Evolutionary conservation across 106 monocot genomes (phyloP).

Genomic region (Acanthochlamys bracteata): DNA sequence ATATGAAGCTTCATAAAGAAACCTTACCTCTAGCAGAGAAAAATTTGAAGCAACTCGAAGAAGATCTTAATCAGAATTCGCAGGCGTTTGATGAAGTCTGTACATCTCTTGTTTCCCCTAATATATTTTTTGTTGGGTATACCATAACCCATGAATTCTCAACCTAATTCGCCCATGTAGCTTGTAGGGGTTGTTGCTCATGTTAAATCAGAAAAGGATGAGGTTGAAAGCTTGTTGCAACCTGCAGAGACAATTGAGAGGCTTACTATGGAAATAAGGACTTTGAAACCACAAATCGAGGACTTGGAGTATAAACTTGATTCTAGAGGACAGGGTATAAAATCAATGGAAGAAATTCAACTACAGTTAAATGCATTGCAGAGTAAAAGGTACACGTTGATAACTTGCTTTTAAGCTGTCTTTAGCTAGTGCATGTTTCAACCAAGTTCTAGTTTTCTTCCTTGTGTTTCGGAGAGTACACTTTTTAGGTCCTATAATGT

Average conservation of each 20-base stretch:
- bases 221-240: constrained; percentile 60
- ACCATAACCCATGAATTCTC: too few species aligned
- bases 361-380: constrained; percentile 49
- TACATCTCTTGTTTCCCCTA: constrained; percentile 3
- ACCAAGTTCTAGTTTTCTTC: too few species aligned
- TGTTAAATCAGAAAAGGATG: constrained; percentile 81
- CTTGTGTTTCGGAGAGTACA: too few species aligned
- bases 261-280: constrained; percentile 52
- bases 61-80: constrained; percentile 62
- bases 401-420: too few species aligned
- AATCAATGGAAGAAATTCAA: constrained; percentile 76
- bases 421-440: too few species aligned
- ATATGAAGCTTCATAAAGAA: constrained; percentile 81
- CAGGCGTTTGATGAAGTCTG: constrained; percentile 86
- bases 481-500: too few species aligned
- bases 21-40: constrained; percentile 68
- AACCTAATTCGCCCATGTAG: constrained; percentile 19
- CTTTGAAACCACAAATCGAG: constrained; percentile 53
- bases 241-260: constrained; percentile 60
- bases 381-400: constrained; percentile 30
- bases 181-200: constrained; percentile 83
- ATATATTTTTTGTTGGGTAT: too few species aligned
- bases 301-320: constrained; percentile 77
- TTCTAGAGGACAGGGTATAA: constrained; percentile 69
- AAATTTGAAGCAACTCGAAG: constrained; percentile 50